These are phyloP conservation scores for Skeletonema potamos DNA, from an alignment of 108 stramenopile species.

Conservation along the genomic window DNA sequence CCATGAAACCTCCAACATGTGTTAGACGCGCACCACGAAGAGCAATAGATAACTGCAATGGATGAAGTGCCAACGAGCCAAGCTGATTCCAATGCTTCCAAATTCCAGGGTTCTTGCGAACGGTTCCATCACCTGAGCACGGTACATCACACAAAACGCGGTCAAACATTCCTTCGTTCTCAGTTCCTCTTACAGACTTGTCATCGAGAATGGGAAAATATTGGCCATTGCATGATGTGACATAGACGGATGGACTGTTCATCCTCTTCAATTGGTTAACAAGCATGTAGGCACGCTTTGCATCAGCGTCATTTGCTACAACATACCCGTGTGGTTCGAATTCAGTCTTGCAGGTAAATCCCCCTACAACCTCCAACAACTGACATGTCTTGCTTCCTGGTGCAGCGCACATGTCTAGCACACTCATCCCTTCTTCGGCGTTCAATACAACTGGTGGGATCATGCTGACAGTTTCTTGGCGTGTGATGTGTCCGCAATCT, in stretches of 20 bases:
- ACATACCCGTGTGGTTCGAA: conserved; percentile 76
- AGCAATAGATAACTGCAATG: conserved; percentile 85
- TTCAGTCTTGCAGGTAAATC: conserved; percentile 7
- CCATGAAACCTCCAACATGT: conserved; percentile 87
- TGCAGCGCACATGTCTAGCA: conserved; percentile 97
- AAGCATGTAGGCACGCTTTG: conserved; percentile 96
- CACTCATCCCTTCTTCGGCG: conserved; percentile 74
- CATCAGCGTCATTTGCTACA: conserved; percentile 96
- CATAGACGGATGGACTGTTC: conserved; percentile 83
- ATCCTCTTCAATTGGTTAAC: conserved; percentile 90
- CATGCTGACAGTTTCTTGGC: conserved; percentile 99
- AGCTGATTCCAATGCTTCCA: conserved; percentile 84
- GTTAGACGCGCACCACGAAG: conserved; percentile 82
- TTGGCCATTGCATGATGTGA: conserved; percentile 92
- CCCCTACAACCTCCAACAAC: conserved; percentile 86
- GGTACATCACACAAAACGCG: conserved; percentile 98
- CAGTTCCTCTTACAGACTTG: conserved; percentile 38
- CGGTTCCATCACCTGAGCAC: conserved; percentile 97
- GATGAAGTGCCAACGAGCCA: conserved; percentile 71
- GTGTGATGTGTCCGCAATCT: conserved; percentile 85
- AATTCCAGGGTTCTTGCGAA: conserved; percentile 92
- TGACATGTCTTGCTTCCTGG: conserved; percentile 98
- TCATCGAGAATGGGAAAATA: conserved; percentile 75
- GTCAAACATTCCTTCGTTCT: conserved; percentile 86
- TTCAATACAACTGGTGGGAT: conserved; percentile 95